These are phyloP conservation scores for Xylariaceae sp. DNA, from an alignment of 2,329 filamentous ascomycete species.

Conservation along the genomic window DNA sequence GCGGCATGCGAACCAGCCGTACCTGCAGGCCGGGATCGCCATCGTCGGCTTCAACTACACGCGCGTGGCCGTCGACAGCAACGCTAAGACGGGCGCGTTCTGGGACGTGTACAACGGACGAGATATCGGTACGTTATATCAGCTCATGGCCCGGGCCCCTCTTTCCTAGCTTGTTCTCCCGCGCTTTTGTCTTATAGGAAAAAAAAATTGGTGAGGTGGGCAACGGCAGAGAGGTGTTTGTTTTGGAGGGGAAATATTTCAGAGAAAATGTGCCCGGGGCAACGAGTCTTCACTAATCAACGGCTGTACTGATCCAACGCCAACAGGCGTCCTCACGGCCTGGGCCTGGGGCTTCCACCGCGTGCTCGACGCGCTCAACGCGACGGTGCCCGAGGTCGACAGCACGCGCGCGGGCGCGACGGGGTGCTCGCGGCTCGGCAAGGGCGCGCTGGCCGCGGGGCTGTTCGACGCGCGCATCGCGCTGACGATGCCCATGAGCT, in stretches of 20 bases:
- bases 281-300: too few species aligned
- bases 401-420: constrained; percentile 52
- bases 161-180: background rate
- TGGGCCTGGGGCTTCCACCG: constrained; percentile 63
- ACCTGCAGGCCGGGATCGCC: constrained; percentile 53
- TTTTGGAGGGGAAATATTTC: background rate
- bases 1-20: constrained; percentile 55
- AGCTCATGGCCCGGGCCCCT: too few species aligned
- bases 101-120: constrained; percentile 55
- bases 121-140: constrained; percentile 54
- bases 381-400: constrained; percentile 54
- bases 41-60: constrained; percentile 57
- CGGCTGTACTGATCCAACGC: too few species aligned
- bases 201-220: too few species aligned
- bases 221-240: too few species aligned
- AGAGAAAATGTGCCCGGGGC: too few species aligned
- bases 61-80: constrained; percentile 55
- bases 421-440: constrained; percentile 61
- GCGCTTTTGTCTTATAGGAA: too few species aligned
- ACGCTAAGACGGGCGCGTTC: constrained; percentile 55
- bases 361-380: constrained; percentile 57
- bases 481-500: constrained; percentile 61
- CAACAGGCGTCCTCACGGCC: constrained; percentile 54
- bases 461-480: constrained; percentile 59
- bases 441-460: constrained; percentile 58